Percentiles rank a stretch among this genome's conserved stretches.
phyloP scores from a whole-genome alignment of 352 stramenopile species.

The Plasmopara viticola region DNA sequence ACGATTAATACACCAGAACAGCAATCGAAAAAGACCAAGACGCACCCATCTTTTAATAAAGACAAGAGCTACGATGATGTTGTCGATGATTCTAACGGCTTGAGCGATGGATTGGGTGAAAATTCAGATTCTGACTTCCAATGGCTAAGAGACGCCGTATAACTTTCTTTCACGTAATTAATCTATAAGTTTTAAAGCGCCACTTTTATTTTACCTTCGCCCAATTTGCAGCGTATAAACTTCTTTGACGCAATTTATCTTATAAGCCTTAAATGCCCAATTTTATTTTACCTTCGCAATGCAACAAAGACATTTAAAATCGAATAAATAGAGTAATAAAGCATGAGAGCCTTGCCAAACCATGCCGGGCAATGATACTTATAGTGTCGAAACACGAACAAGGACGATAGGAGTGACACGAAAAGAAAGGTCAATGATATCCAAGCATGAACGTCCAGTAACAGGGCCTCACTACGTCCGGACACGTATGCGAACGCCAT shows the following conservation, averaged over 20 bases:
- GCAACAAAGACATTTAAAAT: constrained; percentile 60
- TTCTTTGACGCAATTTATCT: too few species aligned
- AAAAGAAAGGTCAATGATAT: constrained; percentile 72
- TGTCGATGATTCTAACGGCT: constrained; percentile 13
- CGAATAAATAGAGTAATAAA: constrained; percentile 67
- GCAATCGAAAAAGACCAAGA: too few species aligned
- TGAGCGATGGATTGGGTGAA: constrained; percentile 32
- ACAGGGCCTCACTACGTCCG: constrained; percentile 33
- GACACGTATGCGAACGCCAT: constrained; percentile 55
- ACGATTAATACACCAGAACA: too few species aligned
- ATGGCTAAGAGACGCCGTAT: constrained; percentile 53
- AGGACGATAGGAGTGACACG: constrained; percentile 43
- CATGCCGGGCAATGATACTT: constrained; percentile 54
- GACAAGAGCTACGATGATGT: constrained; percentile 7
- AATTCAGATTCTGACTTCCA: constrained; percentile 46
- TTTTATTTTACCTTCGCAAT: constrained; percentile 14
- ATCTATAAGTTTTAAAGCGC: too few species aligned
- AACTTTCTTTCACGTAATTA: constrained; percentile 11
- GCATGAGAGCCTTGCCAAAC: constrained; percentile 69
- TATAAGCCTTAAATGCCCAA: too few species aligned
- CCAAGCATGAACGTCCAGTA: constrained; percentile 59
- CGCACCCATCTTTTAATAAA: constrained; percentile 1
- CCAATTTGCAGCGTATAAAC: too few species aligned
- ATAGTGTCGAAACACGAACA: constrained; percentile 46
- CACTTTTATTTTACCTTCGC: too few species aligned